These are phyloP conservation scores for Picochlorum sp. DNA, from an alignment of 139 green algal species.

Conservation along the genomic window DNA sequence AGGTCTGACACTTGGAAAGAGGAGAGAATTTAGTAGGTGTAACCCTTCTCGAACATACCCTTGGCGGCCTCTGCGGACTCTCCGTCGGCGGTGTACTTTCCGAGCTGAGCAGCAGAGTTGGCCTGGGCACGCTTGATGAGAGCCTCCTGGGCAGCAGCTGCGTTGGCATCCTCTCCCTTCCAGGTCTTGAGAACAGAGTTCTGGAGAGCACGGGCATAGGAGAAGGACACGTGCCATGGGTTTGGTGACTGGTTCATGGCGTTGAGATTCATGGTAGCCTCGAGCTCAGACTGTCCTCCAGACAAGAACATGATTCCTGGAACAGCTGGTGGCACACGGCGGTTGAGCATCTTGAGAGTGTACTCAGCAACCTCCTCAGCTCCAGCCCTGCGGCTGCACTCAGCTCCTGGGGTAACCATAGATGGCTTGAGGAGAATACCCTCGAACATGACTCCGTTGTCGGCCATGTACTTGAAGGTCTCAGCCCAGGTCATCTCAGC, in stretches of 20 bases:
- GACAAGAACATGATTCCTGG: constrained; percentile 99
- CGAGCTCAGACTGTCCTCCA: constrained; percentile 96
- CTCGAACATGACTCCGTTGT: constrained; percentile 97
- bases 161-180: constrained; percentile 87
- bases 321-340: constrained; percentile 93
- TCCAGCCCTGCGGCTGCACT: constrained; percentile 59
- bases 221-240: constrained; percentile 99
- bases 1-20: too few species aligned
- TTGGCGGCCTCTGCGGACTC: constrained; percentile 20
- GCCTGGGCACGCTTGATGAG: constrained; percentile 87
- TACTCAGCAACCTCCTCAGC: constrained; percentile 85
- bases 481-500: constrained; percentile 83
- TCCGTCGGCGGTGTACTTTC: constrained; percentile 76
- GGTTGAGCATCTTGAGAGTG: constrained; percentile 90
- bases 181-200: constrained; percentile 76
- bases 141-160: constrained; percentile 75
- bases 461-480: constrained; percentile 98
- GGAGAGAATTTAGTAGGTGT: constrained; percentile 66
- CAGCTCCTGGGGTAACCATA: constrained; percentile 98
- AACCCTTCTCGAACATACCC: constrained; percentile 78
- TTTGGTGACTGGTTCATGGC: constrained; percentile 99
- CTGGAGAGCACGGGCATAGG: constrained; percentile 96
- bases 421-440: constrained; percentile 98
- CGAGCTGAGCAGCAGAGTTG: constrained; percentile 92
- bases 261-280: constrained; percentile 99